Base-by-base conservation (phyloP, 129 eudicot genomes). In the Solidago caesia region DNA sequence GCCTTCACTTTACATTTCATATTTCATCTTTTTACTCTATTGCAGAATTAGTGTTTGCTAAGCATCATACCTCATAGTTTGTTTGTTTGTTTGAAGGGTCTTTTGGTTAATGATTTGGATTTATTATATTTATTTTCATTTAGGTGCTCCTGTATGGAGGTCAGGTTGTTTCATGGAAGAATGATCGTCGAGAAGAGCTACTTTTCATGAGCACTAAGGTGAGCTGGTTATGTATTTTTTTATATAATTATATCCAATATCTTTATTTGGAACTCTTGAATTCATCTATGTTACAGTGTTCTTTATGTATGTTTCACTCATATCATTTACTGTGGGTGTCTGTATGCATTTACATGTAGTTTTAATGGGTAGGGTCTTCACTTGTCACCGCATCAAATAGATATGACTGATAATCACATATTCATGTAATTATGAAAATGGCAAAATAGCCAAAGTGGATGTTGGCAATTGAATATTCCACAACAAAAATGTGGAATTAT, bases 81-180 rank as follows among this genome's bases (percentile, higher is more conserved):
- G 14, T 60, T 27, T 21, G 14, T 60, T 27, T 8, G 44, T 0
- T 60, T 7, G 14, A 60, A 21, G 15, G 11, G 42, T 27, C 27
- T 60, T 16, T 14, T 46, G 65, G 26, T 12, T 72, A 7, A 55
- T 64, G 78, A 64, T 79, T 64, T 52, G 56, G 39, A 16, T 29
- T 29, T 39, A 5, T 64, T n/a, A 25, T 33, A 2, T 52, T 16
- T 42, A 12, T 79, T 42, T 51, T 10, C 55, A 70, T 63, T 56
- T 82, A 92, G 96, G 96, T 92, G 70, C 88, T 82, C 70, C 78
- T 92, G 63, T 61, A 76, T 69, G 98, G 98, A 60, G 98, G 94
- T 27, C 98, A 87, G 83, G 90, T 92, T 79, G 84, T 84, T 64
- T 89, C 96, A 1, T 89, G 96, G 98, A 92, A 92, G 81, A 92